Base-by-base conservation (phyloP, 768 basidiomycete genomes). In the Cystofilobasidium ferigula region DNA sequence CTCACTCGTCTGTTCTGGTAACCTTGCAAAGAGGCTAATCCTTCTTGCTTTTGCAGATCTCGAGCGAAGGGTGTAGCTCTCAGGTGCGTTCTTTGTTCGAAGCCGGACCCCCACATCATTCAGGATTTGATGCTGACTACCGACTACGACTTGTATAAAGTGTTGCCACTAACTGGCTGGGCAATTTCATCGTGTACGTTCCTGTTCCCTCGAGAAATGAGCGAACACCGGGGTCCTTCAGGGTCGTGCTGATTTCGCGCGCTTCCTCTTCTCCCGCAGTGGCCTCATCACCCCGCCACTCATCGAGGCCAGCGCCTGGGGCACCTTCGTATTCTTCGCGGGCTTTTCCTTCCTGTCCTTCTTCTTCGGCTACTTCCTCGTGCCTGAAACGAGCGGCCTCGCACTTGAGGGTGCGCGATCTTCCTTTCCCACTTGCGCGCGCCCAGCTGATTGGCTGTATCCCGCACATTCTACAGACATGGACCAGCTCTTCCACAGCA, bases 251-350 rank as follows among this genome's bases (percentile, higher is more conserved):
- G n/a, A 42, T 10, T 42, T 42, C 40, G 20, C 40, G 10, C 40
- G 40, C 10, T 42, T 20, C 10, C 40, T 20, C 40, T 10, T 42
- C 40, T 42, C 20, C 40, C 20, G 10, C 40, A n/a, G n/a, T 20
- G 43, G 43, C 47, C 54, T 69, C 8, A 69, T 71, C 62, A 69
- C 69, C 9, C 70, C 70, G 22, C 69, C 69, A 4, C 26, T 71
- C 43, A 43, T 71, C 18, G 26, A 67, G 42, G 42, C 64, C 48
- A 68, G 56, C 22, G 57, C 59, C 3, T 71, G 56, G 51, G 70
- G 70, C 2, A 63, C 70, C 3, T 71, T 71, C 28, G 24, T 71
- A 13, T 71, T 71, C 65, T 71, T 71, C 53, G 69, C 60, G 12
- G 56, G 42, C 22, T 71, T 69, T 48, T 64, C 69, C n/a, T 12